Base-by-base conservation (phyloP, 331 rosid species). In the Cydonia oblonga region DNA sequence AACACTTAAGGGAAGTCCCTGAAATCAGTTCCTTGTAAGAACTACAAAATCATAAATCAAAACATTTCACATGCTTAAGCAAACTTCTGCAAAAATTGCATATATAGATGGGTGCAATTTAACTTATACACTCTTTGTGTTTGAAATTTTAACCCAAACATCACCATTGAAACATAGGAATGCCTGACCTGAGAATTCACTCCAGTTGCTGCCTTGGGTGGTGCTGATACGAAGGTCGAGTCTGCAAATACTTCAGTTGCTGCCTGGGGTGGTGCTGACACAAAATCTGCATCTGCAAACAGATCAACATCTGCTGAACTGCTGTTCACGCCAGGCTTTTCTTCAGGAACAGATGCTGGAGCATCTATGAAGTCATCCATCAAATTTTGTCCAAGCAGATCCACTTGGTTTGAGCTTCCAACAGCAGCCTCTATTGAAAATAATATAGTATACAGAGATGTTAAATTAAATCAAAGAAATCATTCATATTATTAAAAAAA, bases 251-350 rank as follows among this genome's bases (percentile, higher is more conserved):
- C 79, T 76, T 75, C 90, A 73, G 88, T 82, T 76, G 84, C 96
- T 76, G 67, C 57, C 40, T 78, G 83, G 64, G 96, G 77, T 61
- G 81, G 66, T 23, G 90, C 96, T 23, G 90, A 85, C 70, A 95
- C 89, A 88, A 91, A 91, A 64, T 88, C 60, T 11, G 96, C 93
- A 78, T 91, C 99, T 54, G 97, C 97, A 88, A 95, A 95, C 74
- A 91, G 91, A 88, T 95, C 99, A 72, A 88, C 93, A 75, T 87
- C 96, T 5, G 96, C 28, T 63, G 80, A 79, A 75, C 84, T 69
- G 57, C 64, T 74, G 78, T 70, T 70, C 69, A 75, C 49, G 29
- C 74, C 85, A 40, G 81, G 68, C 75, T 91, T 85, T 81, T 83
- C 93, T 63, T 87, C 68, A 38, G 92, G 77, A 81, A 73, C 86